phyloP scores from a whole-genome alignment of 306 rosid species.

The Cyclanthera cordifolia region DNA sequence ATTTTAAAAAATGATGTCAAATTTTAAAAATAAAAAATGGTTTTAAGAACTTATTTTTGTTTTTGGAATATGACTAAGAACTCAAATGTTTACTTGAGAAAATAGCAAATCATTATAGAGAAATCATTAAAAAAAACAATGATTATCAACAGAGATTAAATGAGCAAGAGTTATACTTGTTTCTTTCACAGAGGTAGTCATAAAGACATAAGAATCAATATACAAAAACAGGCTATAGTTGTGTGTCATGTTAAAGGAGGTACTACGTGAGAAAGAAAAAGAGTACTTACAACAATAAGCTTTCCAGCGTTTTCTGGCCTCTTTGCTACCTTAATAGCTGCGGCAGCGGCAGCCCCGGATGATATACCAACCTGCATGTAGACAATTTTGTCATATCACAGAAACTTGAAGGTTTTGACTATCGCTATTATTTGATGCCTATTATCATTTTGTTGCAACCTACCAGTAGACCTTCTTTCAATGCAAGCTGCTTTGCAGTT shows the following conservation, averaged over 20 bases:
- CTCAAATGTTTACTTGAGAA: too few relatives aligned
- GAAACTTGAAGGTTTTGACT: not conserved
- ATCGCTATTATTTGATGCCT: not conserved
- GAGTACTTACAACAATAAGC: constrained; percentile 67
- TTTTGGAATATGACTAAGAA: too few relatives aligned
- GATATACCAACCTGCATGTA: constrained; percentile 74
- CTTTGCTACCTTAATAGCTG: constrained; percentile 63
- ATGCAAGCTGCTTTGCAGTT: constrained; percentile 72
- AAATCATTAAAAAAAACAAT: too few relatives aligned
- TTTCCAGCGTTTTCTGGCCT: constrained; percentile 82
- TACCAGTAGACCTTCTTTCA: constrained; percentile 65
- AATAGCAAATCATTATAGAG: too few relatives aligned
- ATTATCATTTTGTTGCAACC: constrained; percentile 4
- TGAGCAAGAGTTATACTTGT: too few relatives aligned
- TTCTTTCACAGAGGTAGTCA: too few relatives aligned
- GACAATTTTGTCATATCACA: not conserved
- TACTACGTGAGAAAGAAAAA: not conserved
- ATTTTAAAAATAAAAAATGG: too few relatives aligned
- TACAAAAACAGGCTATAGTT: not conserved
- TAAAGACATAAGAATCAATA: not conserved
- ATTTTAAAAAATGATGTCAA: too few relatives aligned
- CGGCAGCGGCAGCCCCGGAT: constrained; percentile 94
- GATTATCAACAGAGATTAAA: too few relatives aligned
- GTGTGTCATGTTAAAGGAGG: too few relatives aligned
- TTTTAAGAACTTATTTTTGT: too few relatives aligned